Conservation (phyloP, 1,284 basidiomycete species). For the Ganoderma lingzhi region DNA sequence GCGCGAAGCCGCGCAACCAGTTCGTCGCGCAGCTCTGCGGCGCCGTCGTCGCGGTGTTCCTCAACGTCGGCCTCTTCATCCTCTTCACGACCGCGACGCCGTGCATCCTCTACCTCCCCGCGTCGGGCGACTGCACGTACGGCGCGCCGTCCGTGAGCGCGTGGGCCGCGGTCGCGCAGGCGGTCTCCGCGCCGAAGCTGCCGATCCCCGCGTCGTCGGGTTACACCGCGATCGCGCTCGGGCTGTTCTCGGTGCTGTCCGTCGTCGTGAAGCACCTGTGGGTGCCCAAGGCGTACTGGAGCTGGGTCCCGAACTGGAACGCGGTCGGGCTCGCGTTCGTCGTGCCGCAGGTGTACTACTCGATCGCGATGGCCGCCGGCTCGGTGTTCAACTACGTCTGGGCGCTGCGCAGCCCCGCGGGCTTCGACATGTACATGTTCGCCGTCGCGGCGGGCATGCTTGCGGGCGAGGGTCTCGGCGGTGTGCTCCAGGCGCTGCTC, state of each 20-base stretch:
- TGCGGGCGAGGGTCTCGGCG: slow-evolving; percentile 75
- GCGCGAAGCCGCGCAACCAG: slow-evolving; percentile 72
- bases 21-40: slow-evolving; percentile 70
- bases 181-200: slow-evolving; percentile 56
- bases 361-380: slow-evolving; percentile 60
- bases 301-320: slow-evolving; percentile 72
- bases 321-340: slow-evolving; percentile 58
- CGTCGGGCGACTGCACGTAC: slow-evolving; percentile 56
- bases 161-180: slow-evolving; percentile 70
- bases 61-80: slow-evolving; percentile 66
- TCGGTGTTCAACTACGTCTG: slow-evolving; percentile 58
- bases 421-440: slow-evolving; percentile 69
- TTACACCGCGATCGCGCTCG: slow-evolving; percentile 69
- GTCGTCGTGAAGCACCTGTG: slow-evolving; percentile 59
- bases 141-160: slow-evolving; percentile 66
- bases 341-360: slow-evolving; percentile 38
- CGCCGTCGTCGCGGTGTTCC: slow-evolving; percentile 64
- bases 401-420: slow-evolving; percentile 52
- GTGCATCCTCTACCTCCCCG: slow-evolving; percentile 57
- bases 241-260: slow-evolving; percentile 53
- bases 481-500: slow-evolving; percentile 69
- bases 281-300: slow-evolving; percentile 62
- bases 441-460: slow-evolving; percentile 67
- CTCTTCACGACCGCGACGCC: slow-evolving; percentile 72
- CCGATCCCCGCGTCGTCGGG: slow-evolving; percentile 66